Evolutionary conservation across 2,329 filamentous ascomycete genomes (phyloP), one percentile per base, ranked within the genome.

Genomic region (Aspergillus fumigatus): DNA sequence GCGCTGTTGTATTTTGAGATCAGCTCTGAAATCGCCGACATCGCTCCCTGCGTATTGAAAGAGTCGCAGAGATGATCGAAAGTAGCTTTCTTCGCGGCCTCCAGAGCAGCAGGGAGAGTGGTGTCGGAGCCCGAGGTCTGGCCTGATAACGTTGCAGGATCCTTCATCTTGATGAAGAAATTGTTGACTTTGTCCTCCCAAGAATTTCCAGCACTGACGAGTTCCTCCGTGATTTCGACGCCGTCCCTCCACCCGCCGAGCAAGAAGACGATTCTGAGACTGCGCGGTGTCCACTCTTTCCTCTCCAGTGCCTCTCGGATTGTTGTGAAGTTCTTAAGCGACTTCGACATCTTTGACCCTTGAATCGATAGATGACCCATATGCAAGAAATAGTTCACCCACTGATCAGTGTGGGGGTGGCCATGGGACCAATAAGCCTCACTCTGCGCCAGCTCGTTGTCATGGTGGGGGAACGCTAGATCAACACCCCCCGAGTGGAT

Each of bases 301-400:
- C 80, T 77, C 3, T 78, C 75, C 7, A 97, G 77, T 0, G 92
- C 92, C 71, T 95, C 89, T 29, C 90, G 84, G 60, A 97, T 96
- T 0, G 93, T 96, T 43, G 91, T 91, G 73, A 97, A 97, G 73
- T 97, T 97, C 79, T 97, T 97, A 56, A 97, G 76, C 17, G 87
- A 91, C 74, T 97, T 97, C 56, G 88, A 93, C 93, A 97, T 97
- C 73, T 97, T 97, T 23, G 87, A 90, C 0, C 93, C 92, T 26
- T 88, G 85, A 56, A 97, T 97, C 5, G 87, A 88, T 50, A 97
- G 76, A 71, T 97, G 93, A 0, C 93, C 93, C 88, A 95, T 97
- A 70, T 97, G 93, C 17, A 97, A 71, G 76, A 97, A 97, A 76
- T 97, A 96, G 70, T 94, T 96, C 51, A 96, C 89, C 93, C 93